Evolutionary conservation across 805 yeast genomes (phyloP).

Genomic region (Metschnikowia reukaufii): DNA sequence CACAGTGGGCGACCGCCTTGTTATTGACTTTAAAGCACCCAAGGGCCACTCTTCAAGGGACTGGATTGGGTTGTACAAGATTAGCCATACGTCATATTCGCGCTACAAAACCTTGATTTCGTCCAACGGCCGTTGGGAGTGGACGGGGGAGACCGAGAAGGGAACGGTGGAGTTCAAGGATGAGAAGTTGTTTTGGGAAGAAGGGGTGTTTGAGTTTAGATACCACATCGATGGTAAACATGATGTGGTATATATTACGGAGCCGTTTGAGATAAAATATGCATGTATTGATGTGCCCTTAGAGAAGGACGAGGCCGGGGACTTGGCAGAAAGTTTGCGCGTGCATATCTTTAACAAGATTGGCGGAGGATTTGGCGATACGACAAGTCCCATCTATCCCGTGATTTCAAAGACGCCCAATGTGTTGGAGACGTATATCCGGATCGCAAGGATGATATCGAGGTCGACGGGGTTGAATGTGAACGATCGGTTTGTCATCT

Average conservation of each 20-base stretch:
- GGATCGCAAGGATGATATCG: slow-evolving; percentile 29
- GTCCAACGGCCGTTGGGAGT: slow-evolving; percentile 67
- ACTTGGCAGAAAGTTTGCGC: slow-evolving; percentile 35
- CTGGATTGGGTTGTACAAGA: slow-evolving; percentile 77
- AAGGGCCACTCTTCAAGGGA: slow-evolving; percentile 49
- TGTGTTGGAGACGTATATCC: slow-evolving; percentile 31
- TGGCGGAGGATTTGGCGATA: slow-evolving; percentile 21
- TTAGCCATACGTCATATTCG: slow-evolving; percentile 57
- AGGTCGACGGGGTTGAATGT: slow-evolving; percentile 38
- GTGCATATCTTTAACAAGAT: slow-evolving; percentile 32
- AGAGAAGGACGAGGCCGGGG: slow-evolving; percentile 28
- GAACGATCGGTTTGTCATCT: slow-evolving; percentile 38
- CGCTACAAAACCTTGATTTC: slow-evolving; percentile 57
- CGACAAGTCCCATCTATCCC: slow-evolving; percentile 29
- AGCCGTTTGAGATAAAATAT: slow-evolving; percentile 60
- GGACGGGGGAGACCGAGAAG: slow-evolving; percentile 32
- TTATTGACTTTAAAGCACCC: slow-evolving; percentile 56
- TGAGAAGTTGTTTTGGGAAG: slow-evolving; percentile 56
- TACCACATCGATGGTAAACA: slow-evolving; percentile 68
- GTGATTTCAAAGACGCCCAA: slow-evolving; percentile 28
- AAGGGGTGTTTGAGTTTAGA: slow-evolving; percentile 72
- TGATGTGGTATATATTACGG: slow-evolving; percentile 63
- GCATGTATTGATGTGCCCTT: slow-evolving; percentile 39
- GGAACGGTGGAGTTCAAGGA: slow-evolving; percentile 54
- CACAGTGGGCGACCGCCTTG: slow-evolving; percentile 53